Conservation (phyloP, 345 rosid genomes). For the Mangifera indica region DNA sequence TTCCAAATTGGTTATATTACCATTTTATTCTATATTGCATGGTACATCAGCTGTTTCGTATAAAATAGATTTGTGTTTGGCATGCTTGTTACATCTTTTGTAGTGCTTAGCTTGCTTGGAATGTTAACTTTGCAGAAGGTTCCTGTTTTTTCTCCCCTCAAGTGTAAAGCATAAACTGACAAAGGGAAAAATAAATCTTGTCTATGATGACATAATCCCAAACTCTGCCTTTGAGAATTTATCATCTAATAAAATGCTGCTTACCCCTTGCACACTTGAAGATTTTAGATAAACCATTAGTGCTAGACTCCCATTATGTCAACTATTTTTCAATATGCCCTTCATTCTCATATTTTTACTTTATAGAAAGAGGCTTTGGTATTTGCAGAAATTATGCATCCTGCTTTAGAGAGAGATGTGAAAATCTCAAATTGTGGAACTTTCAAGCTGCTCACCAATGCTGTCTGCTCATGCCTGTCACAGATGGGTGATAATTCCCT, state of each 20-base stretch:
- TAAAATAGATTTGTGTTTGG: not conserved
- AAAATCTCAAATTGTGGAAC: conserved; percentile 38
- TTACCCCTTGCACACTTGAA: not conserved
- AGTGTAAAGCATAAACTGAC: not conserved
- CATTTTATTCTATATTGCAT: not conserved
- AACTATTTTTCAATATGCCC: not conserved
- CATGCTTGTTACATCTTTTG: not conserved
- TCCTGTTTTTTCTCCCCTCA: not conserved
- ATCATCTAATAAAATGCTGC: not conserved
- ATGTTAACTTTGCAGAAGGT: not conserved
- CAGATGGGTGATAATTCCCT: conserved; percentile 65
- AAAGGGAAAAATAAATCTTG: not conserved
- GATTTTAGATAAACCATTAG: not conserved
- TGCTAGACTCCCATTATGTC: not conserved
- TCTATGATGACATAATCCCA: not conserved
- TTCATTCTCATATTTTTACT: not conserved
- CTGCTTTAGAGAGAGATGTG: conserved; percentile 24
- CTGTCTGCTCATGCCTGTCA: conserved; percentile 51
- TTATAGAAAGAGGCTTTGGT: conserved; percentile 18
- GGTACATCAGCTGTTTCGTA: not conserved
- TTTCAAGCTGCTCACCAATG: conserved; percentile 43
- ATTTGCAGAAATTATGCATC: conserved; percentile 42
- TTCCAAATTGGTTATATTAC: conserved; percentile 2
- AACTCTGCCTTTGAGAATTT: not conserved
- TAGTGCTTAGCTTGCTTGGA: not conserved